Evolutionary conservation across 2,329 filamentous ascomycete genomes (phyloP).

Genomic region (Blastomyces percursus): DNA sequence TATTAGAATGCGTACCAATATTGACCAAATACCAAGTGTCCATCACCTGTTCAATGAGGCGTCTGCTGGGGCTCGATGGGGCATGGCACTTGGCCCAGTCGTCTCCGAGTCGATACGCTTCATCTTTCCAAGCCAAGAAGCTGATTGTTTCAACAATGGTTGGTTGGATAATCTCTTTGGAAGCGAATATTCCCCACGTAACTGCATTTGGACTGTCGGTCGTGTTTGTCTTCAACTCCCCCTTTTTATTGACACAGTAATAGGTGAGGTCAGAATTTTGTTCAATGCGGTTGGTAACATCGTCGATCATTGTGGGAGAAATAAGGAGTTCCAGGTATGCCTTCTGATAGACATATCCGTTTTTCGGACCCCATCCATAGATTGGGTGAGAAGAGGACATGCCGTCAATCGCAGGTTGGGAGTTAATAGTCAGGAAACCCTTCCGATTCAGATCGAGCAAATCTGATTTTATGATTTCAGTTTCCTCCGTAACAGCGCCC

Average conservation of each 20-base stretch:
- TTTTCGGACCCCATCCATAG: constrained; percentile 87
- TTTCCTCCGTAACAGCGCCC: constrained; percentile 70
- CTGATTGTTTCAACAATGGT: constrained; percentile 98
- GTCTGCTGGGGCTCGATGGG: constrained; percentile 61
- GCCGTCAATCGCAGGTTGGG: constrained; percentile 87
- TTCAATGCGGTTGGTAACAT: constrained; percentile 68
- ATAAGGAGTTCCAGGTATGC: constrained; percentile 89
- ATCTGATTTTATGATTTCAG: constrained; percentile 62
- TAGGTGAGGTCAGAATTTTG: constrained; percentile 75
- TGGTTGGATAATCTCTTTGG: constrained; percentile 98
- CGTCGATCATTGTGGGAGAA: constrained; percentile 63
- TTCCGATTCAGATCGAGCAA: constrained; percentile 74
- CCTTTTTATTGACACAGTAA: constrained; percentile 79
- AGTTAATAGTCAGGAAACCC: constrained; percentile 91
- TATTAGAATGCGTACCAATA: constrained; percentile 53
- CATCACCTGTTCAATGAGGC: constrained; percentile 72
- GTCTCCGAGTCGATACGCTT: constrained; percentile 81
- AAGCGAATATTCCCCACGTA: constrained; percentile 97
- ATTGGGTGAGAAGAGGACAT: constrained; percentile 76
- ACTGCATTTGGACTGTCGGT: constrained; percentile 87
- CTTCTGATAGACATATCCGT: constrained; percentile 98
- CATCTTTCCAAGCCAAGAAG: constrained; percentile 97
- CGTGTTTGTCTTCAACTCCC: constrained; percentile 73
- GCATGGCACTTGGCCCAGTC: constrained; percentile 94
- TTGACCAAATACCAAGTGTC: constrained; percentile 90